Evolutionary conservation across 1,284 basidiomycete species (phyloP), one percentile per base, ranked within the genome.

Genomic region (Apiotrichum gamsii): DNA sequence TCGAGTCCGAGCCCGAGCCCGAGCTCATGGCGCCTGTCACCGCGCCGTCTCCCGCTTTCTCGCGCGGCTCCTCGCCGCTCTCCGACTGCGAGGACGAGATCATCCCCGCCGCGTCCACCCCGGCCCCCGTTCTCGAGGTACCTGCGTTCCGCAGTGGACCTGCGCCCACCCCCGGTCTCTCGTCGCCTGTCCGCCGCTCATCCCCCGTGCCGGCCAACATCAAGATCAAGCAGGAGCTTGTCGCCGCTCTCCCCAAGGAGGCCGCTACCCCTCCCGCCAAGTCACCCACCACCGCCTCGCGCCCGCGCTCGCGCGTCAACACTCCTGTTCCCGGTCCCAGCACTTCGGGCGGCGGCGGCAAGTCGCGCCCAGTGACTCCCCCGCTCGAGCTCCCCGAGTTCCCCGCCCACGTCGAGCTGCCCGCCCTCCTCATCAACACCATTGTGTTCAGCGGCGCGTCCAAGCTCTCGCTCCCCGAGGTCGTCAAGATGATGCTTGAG

Each of bases 391-490:
- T 39, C n/a, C 32, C 47, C n/a, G 59, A 59, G 5, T 42, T 60
- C 21, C 70, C 66, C 2, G 45, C 35, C 0, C 55, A 49, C 14
- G 45, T 71, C 23, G 72, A 74, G 53, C 48, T 72, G 4, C 52
- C 66, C 0, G 70, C 72, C 1, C 55, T 74, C 11, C 60, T 73
- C 13, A 68, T 69, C n/a, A 60, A 62, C 3, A 72, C 69, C 4
- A 60, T 74, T 14, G 72, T 73, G 4, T 74, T 74, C 50, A 69
- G 66, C 8, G 70, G 70, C n/a, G 61, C 58, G 4, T 69, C 68
- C n/a, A 70, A 71, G 41, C 59, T 70, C 24, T 61, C 61, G 33
- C 54, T 70, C 13, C 67, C 70, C 21, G 71, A 73, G 50, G 57
- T 74, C 28, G 67, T 72, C 41, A 70, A 68, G 47, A 59, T 62